A percentile compares a stretch with the other conserved stretches of the same genome.
Evolutionary conservation across 192 early-diverging fungal genomes (phyloP).

Genomic region (Irineochytrium annulatum): DNA sequence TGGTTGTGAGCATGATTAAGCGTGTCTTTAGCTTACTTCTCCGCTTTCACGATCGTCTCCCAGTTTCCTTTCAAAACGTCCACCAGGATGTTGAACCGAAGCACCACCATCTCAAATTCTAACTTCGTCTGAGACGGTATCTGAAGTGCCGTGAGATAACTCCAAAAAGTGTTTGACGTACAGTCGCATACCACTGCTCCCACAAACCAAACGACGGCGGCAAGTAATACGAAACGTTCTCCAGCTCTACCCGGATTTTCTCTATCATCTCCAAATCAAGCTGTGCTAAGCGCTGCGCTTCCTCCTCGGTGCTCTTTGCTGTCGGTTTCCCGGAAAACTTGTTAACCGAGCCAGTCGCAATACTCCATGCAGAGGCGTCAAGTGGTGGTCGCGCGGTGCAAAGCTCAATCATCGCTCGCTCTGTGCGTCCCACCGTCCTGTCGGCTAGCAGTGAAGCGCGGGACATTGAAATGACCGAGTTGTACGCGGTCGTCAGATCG

Average conservation of each 20-base stretch:
- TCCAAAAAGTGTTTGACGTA: constrained; percentile 10
- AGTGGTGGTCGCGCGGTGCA: constrained; percentile 35
- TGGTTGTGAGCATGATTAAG: not conserved
- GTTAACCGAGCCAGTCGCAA: constrained; percentile 17
- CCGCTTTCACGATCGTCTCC: constrained; percentile 34
- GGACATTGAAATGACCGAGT: constrained; percentile 24
- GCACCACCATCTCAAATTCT: constrained; percentile 37
- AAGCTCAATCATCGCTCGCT: constrained; percentile 43
- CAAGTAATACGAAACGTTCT: constrained; percentile 24
- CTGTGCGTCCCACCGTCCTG: constrained; percentile 25
- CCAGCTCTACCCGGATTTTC: constrained; percentile 36
- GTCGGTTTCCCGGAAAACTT: too few relatives aligned
- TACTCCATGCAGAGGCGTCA: constrained; percentile 30
- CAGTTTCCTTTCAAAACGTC: constrained; percentile 34
- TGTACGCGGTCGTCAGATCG: constrained; percentile 34
- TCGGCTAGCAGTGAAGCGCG: constrained; percentile 22
- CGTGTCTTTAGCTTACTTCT: constrained; percentile 26
- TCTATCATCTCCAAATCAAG: constrained; percentile 30
- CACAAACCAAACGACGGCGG: constrained; percentile 42
- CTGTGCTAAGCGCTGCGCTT: too few relatives aligned
- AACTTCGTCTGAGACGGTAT: constrained; percentile 18
- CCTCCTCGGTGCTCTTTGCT: too few relatives aligned
- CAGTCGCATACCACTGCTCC: constrained; percentile 25
- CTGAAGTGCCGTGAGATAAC: not conserved
- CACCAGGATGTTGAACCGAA: constrained; percentile 29